These are phyloP conservation scores for Pochonia chlamydosporia DNA, from an alignment of 2,329 filamentous ascomycete genomes.

Conservation along the genomic window DNA sequence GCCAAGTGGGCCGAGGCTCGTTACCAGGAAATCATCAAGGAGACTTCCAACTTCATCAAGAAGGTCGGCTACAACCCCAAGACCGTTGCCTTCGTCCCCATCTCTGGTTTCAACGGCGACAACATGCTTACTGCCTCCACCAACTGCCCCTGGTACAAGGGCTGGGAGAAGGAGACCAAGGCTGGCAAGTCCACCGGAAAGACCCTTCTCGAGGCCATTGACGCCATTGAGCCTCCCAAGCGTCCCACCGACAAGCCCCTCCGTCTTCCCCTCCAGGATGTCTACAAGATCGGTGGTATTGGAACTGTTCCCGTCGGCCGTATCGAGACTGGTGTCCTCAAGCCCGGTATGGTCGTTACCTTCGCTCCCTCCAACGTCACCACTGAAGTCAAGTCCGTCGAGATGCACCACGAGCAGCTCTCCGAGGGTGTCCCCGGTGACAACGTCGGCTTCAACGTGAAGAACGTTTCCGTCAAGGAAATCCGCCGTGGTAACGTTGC, in stretches of 20 bases:
- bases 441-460: constrained; percentile 99
- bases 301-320: constrained; percentile 99
- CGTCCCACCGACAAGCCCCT: constrained; percentile 99
- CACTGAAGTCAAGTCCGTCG: constrained; percentile 99
- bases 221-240: constrained; percentile 85
- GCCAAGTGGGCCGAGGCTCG: constrained; percentile 95
- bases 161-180: constrained; percentile 94
- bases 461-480: constrained; percentile 99
- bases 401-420: constrained; percentile 99
- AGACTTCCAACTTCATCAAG: constrained; percentile 99
- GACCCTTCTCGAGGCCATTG: constrained; percentile 98
- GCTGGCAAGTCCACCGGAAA: constrained; percentile 86
- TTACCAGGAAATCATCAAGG: constrained; percentile 99
- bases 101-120: constrained; percentile 99
- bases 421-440: constrained; percentile 91
- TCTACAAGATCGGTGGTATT: constrained; percentile 99
- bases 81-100: constrained; percentile 95
- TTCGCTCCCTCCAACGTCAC: constrained; percentile 98
- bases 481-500: constrained; percentile 99
- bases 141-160: constrained; percentile 99
- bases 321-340: constrained; percentile 99
- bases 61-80: constrained; percentile 99
- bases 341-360: constrained; percentile 89
- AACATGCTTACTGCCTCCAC: constrained; percentile 90
- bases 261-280: constrained; percentile 99